Evolutionary conservation across 257 asterid genomes (phyloP), one percentile per base, ranked within the genome.

Genomic region (Cordia subcordata): DNA sequence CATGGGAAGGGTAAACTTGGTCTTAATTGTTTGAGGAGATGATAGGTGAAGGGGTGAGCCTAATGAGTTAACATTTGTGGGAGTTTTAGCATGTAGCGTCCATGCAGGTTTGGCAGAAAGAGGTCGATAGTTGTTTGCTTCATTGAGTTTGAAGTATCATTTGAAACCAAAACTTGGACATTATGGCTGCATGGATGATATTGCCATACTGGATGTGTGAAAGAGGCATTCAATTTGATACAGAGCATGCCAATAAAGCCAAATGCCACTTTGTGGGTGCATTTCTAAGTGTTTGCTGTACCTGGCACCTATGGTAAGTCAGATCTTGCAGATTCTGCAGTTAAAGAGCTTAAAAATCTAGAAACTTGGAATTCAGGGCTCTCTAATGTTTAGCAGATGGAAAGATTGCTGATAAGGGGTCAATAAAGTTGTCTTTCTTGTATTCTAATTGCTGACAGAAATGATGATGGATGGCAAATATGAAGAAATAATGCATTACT

Each of bases 121-220:
- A 62, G 83, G 83, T 49, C 72, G 59, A 45, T 68, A 67, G 39
- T 49, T 73, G 51, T 74, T 77, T 64, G 58, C 51, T 18, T 63
- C 66, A 4, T 70, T 77, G 80, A 35, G 56, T 11, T 38, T 5
- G 5, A 57, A 60, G 54, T 47, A 77, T 57, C 55, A 18, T 39
- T 37, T 77, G 21, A 50, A 66, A 46, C 79, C 75, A 12, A 64
- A 67, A 55, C 65, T 72, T 13, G 79, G 75, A 73, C 85, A 79
- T 47, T 79, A 75, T 45, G 85, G 85, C 18, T 75, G 85, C 61
- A 64, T 79, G 73, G 75, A 72, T 45, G 85, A 79, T 75, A 76
- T 79, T 63, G 82, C n/a, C 85, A 82, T 13, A 61, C 62, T 46
- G 83, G 80, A 45, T 65, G 70, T 68, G 55, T 70, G 49, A 61